Percentiles rank a stretch among this genome's conserved stretches.
These are phyloP conservation scores for Trypethelium eluteriae DNA, from an alignment of 495 filamentous ascomycete genomes.

Conservation along the genomic window DNA sequence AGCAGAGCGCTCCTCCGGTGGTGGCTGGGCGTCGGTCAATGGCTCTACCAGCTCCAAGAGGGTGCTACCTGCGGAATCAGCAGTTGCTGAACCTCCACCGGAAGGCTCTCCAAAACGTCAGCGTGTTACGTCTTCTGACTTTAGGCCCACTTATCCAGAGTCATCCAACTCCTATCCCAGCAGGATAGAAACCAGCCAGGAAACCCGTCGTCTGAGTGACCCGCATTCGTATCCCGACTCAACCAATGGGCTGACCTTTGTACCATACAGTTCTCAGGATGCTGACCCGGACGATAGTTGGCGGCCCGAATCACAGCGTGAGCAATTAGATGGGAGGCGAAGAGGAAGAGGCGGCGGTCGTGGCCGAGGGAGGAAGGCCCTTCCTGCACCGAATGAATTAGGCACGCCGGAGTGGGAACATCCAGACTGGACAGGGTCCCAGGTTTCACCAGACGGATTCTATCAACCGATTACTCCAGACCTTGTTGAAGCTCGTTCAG, in stretches of 20 bases:
- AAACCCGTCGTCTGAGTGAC: conserved; percentile 18
- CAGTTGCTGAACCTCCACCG: conserved; percentile 12
- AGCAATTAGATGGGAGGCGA: conserved; percentile 14
- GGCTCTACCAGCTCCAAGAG: conserved; percentile 15
- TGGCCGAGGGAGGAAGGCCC: conserved; percentile 17
- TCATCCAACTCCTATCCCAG: not conserved
- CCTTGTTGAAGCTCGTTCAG: conserved; percentile 3
- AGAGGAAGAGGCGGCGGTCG: conserved; percentile 11
- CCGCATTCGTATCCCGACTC: conserved; percentile 23
- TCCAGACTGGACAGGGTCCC: conserved; percentile 29
- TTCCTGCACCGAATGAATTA: conserved; percentile 17
- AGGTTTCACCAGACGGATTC: conserved; percentile 30
- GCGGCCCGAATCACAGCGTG: conserved; percentile 32
- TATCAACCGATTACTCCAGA: conserved; percentile 21
- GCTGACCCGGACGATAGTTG: conserved; percentile 32
- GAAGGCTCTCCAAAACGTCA: conserved; percentile 35
- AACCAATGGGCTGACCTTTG: conserved; percentile 17
- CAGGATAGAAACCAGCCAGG: conserved; percentile 17
- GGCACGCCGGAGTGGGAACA: conserved; percentile 33
- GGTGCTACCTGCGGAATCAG: conserved; percentile 12
- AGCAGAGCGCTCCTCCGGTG: conserved; percentile 12
- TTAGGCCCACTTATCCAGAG: conserved; percentile 1
- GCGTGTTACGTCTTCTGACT: conserved; percentile 20
- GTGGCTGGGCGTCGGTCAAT: conserved; percentile 24
- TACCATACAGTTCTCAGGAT: conserved; percentile 27